Percentiles rank a stretch among this genome's conserved stretches.
Evolutionary conservation across 164 flowering plant genomes (phyloP).

Genomic region (Dillenia suffruticosa): DNA sequence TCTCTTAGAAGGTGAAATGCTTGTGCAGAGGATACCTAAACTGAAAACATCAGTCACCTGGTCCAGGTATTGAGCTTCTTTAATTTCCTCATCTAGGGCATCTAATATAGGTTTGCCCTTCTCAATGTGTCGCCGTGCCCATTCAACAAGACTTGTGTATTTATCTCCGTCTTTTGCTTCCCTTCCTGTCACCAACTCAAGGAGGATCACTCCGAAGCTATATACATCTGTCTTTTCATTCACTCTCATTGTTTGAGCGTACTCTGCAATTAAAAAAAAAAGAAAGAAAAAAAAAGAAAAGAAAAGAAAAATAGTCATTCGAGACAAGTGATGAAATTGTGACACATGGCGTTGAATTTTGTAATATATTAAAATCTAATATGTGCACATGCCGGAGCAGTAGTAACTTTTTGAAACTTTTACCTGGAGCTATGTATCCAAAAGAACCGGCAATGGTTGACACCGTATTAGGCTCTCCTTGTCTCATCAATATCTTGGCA

Average conservation of each 20-base stretch:
- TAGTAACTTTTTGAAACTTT: not conserved
- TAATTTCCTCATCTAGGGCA: slow-evolving; percentile 49
- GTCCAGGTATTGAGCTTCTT: slow-evolving; percentile 33
- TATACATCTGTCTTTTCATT: slow-evolving; percentile 74
- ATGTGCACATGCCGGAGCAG: too few species aligned
- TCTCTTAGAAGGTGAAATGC: slow-evolving; percentile 36
- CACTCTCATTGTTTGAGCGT: slow-evolving; percentile 44
- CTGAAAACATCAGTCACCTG: slow-evolving; percentile 49
- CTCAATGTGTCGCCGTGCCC: slow-evolving; percentile 49
- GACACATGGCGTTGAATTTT: too few species aligned
- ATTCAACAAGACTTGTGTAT: slow-evolving; percentile 41
- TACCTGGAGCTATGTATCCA: slow-evolving; percentile 84
- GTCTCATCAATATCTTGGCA: slow-evolving; percentile 41
- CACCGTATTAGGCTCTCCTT: slow-evolving; percentile 35
- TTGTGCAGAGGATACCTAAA: slow-evolving; percentile 58
- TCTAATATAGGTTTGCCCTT: slow-evolving; percentile 26
- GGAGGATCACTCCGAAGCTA: slow-evolving; percentile 76
- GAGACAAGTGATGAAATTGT: too few species aligned
- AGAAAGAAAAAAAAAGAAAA: too few species aligned
- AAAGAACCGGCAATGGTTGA: slow-evolving; percentile 61
- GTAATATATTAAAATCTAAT: too few species aligned
- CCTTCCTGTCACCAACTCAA: slow-evolving; percentile 66
- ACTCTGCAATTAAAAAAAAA: slow-evolving; percentile 33
- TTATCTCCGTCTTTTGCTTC: slow-evolving; percentile 49
- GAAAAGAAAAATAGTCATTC: too few species aligned